Evolutionary conservation across 176 grass and related monocot genomes (phyloP).

Genomic region (Ampelocalamus luodianensis): DNA sequence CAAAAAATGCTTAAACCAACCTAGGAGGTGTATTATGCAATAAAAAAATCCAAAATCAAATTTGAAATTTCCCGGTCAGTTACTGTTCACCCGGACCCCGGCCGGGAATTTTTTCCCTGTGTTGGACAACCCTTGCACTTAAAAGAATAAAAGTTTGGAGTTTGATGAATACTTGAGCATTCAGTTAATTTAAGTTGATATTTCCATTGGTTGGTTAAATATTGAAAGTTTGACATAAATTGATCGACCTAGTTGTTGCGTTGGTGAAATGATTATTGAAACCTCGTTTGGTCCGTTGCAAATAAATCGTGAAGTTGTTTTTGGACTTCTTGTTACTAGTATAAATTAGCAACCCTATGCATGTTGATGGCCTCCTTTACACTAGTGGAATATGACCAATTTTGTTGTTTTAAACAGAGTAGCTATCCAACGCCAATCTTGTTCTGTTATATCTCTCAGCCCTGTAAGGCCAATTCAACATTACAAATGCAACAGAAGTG

Average conservation of each 20-base stretch:
- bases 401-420: not conserved
- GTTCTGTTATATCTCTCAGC: too few species aligned
- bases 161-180: not conserved
- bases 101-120: too few species aligned
- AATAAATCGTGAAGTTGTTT: not conserved
- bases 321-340: not conserved
- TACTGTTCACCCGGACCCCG: too few species aligned
- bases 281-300: not conserved
- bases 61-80: too few species aligned
- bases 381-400: not conserved
- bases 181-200: constrained; percentile 1
- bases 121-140: not conserved
- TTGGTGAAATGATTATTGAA: not conserved
- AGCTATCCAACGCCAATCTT: not conserved
- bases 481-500: not conserved
- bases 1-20: too few species aligned
- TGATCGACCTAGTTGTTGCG: not conserved
- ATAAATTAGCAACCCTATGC: not conserved
- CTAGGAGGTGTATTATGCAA: too few species aligned
- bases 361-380: not conserved
- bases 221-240: not conserved
- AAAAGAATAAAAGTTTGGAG: not conserved
- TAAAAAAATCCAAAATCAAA: too few species aligned
- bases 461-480: not conserved
- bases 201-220: constrained; percentile 16